Evolutionary conservation across 805 yeast species (phyloP).

Genomic region (Kazachstania africana): DNA sequence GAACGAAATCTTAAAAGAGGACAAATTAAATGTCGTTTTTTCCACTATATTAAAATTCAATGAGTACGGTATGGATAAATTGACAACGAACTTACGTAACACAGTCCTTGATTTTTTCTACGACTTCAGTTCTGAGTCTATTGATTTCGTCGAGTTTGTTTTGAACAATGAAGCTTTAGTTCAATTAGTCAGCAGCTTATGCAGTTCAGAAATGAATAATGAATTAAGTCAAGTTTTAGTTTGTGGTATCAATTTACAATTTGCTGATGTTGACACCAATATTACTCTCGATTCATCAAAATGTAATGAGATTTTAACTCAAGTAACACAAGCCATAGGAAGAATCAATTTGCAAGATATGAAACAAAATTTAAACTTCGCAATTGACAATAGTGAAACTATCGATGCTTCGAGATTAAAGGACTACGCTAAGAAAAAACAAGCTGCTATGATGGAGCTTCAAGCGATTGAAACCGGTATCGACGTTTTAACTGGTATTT

Average conservation of each 20-base stretch:
- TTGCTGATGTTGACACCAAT: constrained; percentile 22
- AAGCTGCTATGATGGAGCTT: constrained; percentile 38
- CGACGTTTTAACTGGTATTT: constrained; percentile 65
- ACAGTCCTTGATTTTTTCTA: constrained; percentile 45
- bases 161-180: constrained; percentile 7
- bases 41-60: constrained; percentile 19
- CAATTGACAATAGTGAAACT: constrained; percentile 2
- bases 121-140: constrained; percentile 49
- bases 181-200: neutral
- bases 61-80: constrained; percentile 18
- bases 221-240: constrained; percentile 26
- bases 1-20: constrained; percentile 25
- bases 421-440: constrained; percentile 30
- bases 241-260: constrained; percentile 30
- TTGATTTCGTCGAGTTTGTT: constrained; percentile 34
- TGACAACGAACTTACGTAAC: constrained; percentile 37
- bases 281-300: constrained; percentile 6
- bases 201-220: constrained; percentile 9
- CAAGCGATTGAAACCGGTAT: constrained; percentile 59
- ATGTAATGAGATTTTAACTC: constrained; percentile 15
- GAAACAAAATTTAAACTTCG: constrained; percentile 11
- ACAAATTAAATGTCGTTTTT: constrained; percentile 18
- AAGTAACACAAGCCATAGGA: constrained; percentile 18
- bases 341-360: constrained; percentile 26
- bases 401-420: constrained; percentile 21